These are phyloP conservation scores for Arthrobotrys pseudoclavata DNA, from an alignment of 2,329 filamentous ascomycete species.

Conservation along the genomic window DNA sequence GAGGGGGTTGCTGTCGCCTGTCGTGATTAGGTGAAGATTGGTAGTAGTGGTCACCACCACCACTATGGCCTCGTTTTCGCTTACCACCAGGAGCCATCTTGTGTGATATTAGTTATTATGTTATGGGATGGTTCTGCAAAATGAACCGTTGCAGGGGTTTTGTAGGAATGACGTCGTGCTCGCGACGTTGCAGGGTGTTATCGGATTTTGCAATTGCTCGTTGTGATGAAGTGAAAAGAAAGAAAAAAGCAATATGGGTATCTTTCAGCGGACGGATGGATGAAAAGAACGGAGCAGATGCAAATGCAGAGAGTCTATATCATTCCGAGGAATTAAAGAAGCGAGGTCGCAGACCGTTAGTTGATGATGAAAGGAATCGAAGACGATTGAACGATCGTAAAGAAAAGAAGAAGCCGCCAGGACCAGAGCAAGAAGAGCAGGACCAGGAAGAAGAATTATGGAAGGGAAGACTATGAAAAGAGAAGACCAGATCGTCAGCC, in stretches of 20 bases:
- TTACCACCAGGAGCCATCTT: conserved; percentile 58
- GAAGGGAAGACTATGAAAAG: conserved; percentile 52
- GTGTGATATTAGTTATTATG: conserved; percentile 15
- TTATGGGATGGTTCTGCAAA: neutral
- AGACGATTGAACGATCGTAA: conserved; percentile 49
- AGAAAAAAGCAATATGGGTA: neutral
- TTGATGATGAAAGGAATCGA: conserved; percentile 49
- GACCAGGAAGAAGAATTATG: neutral
- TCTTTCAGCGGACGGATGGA: conserved; percentile 38
- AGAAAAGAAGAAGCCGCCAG: conserved; percentile 51
- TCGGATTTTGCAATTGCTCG: conserved; percentile 27
- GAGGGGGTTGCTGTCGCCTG: conserved; percentile 34
- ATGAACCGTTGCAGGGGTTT: neutral
- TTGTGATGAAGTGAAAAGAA: neutral
- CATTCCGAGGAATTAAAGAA: conserved; percentile 56
- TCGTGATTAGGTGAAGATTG: conserved; percentile 53
- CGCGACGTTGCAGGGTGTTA: conserved; percentile 1
- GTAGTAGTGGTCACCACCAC: conserved; percentile 52
- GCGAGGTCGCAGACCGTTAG: conserved; percentile 59
- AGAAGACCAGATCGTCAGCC: conserved; percentile 60
- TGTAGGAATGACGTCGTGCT: conserved; percentile 20
- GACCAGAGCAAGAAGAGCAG: conserved; percentile 18
- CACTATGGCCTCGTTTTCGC: conserved; percentile 54
- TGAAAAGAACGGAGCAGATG: conserved; percentile 23
- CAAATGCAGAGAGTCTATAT: conserved; percentile 44